Evolutionary conservation across 148 eudicot genomes (phyloP).

Genomic region (Amaranthus cruentus): DNA sequence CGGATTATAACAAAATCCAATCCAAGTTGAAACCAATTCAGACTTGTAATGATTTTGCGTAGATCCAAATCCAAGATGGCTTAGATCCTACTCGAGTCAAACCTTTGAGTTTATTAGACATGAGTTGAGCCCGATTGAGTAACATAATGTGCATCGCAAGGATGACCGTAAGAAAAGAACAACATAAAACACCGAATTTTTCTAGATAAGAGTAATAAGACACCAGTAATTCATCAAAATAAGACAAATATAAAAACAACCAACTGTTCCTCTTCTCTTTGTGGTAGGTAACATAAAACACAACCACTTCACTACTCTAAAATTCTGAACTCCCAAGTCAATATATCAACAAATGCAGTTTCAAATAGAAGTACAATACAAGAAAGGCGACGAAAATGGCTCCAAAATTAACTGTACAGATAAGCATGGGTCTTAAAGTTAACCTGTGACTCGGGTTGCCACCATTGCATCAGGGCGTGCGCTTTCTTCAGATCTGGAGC

Average conservation of each 20-base stretch:
- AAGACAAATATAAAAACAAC: neutral
- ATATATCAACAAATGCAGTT: neutral
- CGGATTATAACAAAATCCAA: too few relatives aligned
- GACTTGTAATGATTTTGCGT: too few relatives aligned
- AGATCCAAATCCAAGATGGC: too few relatives aligned
- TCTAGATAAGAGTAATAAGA: too few relatives aligned
- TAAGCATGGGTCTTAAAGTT: conserved; percentile 44
- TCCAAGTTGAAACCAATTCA: too few relatives aligned
- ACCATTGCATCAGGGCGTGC: conserved; percentile 90
- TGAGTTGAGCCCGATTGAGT: too few relatives aligned
- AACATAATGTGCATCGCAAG: too few relatives aligned
- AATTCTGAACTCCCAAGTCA: neutral
- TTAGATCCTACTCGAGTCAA: too few relatives aligned
- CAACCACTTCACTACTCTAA: conserved; percentile 3
- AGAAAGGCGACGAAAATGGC: neutral
- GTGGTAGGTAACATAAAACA: conserved; percentile 1
- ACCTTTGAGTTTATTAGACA: too few relatives aligned
- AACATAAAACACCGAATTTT: too few relatives aligned
- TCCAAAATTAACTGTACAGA: conserved; percentile 27
- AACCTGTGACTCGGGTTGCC: conserved; percentile 52
- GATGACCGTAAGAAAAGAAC: too few relatives aligned
- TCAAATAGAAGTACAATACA: neutral
- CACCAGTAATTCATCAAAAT: too few relatives aligned
- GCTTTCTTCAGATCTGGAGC: conserved; percentile 56
- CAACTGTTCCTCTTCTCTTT: neutral